Evolutionary conservation across 148 eudicot species (phyloP).

Genomic region (Rhododendron griersonianum): DNA sequence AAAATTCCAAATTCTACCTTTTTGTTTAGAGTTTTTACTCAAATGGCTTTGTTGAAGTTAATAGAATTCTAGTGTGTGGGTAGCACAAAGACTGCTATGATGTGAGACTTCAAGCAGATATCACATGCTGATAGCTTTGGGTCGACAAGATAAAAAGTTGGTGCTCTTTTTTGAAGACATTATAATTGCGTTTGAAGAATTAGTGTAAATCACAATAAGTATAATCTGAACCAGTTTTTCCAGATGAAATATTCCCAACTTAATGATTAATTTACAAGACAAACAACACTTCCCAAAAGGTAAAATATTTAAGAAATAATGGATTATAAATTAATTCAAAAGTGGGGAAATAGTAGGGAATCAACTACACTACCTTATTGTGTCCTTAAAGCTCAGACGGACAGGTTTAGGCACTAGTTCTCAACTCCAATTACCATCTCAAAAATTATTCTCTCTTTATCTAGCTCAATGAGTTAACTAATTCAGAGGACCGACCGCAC

Average conservation of each 20-base stretch:
- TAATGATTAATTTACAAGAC: not conserved
- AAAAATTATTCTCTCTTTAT: not conserved
- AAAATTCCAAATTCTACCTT: too few species aligned
- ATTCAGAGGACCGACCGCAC: not conserved
- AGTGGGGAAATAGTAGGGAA: not conserved
- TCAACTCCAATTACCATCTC: not conserved
- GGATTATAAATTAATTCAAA: not conserved
- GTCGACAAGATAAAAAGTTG: constrained; percentile 2
- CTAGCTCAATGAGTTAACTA: not conserved
- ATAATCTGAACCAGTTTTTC: not conserved
- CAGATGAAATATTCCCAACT: not conserved
- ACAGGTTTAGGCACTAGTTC: not conserved
- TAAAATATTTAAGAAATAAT: not conserved
- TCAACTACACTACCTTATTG: not conserved
- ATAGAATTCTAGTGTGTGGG: not conserved
- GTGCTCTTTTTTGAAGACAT: not conserved
- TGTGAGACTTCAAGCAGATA: not conserved
- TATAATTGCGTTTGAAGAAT: not conserved
- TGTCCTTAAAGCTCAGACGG: not conserved
- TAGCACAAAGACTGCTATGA: not conserved
- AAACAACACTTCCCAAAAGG: not conserved
- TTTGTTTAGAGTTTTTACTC: too few species aligned
- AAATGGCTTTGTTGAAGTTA: not conserved
- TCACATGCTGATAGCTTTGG: constrained; percentile 1
- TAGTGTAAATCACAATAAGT: not conserved